Percentiles rank a stretch among this genome's conserved stretches.
Conservation (phyloP, 345 rosid genomes). For the Durio zibethinus region DNA sequence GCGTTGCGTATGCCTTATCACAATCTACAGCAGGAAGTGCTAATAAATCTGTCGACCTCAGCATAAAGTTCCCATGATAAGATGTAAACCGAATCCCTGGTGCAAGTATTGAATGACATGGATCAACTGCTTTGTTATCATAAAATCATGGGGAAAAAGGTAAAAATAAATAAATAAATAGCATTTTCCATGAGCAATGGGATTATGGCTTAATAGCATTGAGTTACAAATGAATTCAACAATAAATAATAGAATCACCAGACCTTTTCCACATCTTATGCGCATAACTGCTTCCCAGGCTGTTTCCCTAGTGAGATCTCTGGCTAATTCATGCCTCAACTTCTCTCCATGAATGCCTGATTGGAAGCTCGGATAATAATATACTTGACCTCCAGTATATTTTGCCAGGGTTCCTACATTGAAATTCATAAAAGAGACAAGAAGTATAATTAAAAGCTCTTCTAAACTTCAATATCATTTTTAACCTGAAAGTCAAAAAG, state of each 20-base stretch:
- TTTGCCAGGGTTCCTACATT: constrained; percentile 81
- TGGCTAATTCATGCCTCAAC: constrained; percentile 78
- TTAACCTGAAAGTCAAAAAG: neutral
- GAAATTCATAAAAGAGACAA: constrained; percentile 9
- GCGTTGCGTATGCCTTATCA: constrained; percentile 98
- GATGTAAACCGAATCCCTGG: constrained; percentile 87
- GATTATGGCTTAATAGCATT: constrained; percentile 18
- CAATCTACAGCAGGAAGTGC: constrained; percentile 99
- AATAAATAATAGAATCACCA: constrained; percentile 15
- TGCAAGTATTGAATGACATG: constrained; percentile 26
- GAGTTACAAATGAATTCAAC: constrained; percentile 4
- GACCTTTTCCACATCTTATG: constrained; percentile 99
- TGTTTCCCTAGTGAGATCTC: constrained; percentile 98
- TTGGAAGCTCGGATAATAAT: constrained; percentile 85
- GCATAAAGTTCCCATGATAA: constrained; percentile 98
- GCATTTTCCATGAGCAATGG: neutral
- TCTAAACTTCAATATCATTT: neutral
- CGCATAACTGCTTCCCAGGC: constrained; percentile 99
- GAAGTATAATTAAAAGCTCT: neutral
- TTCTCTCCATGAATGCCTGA: constrained; percentile 71
- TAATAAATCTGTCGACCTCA: constrained; percentile 87
- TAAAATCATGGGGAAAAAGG: neutral
- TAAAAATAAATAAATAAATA: neutral
- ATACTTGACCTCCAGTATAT: constrained; percentile 97
- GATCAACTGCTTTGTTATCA: neutral